Evolutionary conservation across 2,329 filamentous ascomycete species (phyloP).

Genomic region (Verticillium isaacii): DNA sequence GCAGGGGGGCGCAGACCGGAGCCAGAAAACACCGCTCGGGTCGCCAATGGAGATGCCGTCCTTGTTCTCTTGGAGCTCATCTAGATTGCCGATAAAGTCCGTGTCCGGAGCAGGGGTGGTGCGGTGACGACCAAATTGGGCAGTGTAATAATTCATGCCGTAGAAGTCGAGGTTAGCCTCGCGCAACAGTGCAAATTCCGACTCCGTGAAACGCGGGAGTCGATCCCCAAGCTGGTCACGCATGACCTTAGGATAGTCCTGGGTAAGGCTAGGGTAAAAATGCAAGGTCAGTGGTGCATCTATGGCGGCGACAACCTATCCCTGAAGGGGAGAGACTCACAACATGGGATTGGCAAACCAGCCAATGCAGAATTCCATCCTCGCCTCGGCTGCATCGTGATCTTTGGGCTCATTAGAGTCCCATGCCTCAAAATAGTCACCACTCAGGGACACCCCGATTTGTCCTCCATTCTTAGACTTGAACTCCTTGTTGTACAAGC

Average conservation of each 20-base stretch:
- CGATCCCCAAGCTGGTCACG: conserved; percentile 72
- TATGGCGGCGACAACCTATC: neutral
- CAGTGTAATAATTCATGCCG: conserved; percentile 91
- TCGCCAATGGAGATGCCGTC: conserved; percentile 69
- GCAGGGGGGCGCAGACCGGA: conserved; percentile 68
- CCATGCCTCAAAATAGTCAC: conserved; percentile 73
- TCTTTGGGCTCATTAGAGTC: conserved; percentile 68
- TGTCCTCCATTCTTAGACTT: conserved; percentile 68
- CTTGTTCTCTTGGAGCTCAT: conserved; percentile 67
- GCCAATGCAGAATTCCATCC: conserved; percentile 80
- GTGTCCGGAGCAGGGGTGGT: conserved; percentile 53
- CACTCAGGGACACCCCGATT: conserved; percentile 86
- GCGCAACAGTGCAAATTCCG: conserved; percentile 67
- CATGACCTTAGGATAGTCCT: conserved; percentile 76
- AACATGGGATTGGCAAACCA: conserved; percentile 91
- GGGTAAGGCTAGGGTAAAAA: conserved; percentile 46
- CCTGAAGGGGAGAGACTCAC: neutral
- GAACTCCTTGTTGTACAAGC: conserved; percentile 78
- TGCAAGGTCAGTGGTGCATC: neutral
- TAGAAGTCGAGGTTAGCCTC: conserved; percentile 69
- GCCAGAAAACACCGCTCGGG: conserved; percentile 78
- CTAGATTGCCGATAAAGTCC: conserved; percentile 73
- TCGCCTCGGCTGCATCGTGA: conserved; percentile 70
- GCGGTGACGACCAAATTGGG: conserved; percentile 78
- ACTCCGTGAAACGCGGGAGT: conserved; percentile 67